Percentiles rank a stretch among this genome's conserved stretches.
These are phyloP conservation scores for Gigaspora rosea DNA, from an alignment of 192 early-diverging fungal species.

Conservation along the genomic window DNA sequence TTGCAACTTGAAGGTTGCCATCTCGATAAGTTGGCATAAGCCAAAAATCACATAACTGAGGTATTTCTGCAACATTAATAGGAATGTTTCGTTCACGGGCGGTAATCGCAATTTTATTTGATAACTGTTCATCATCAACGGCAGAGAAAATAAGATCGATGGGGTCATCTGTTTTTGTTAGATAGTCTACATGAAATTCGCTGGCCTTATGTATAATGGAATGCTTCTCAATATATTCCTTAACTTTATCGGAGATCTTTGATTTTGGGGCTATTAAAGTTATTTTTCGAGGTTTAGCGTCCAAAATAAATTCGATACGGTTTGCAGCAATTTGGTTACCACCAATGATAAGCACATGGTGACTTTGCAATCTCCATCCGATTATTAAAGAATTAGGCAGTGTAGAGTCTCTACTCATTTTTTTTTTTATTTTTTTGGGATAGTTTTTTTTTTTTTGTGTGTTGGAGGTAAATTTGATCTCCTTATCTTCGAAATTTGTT, in stretches of 20 bases:
- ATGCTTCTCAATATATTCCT: conserved; percentile 46
- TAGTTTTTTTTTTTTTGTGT: too few species aligned
- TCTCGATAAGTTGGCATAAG: conserved; percentile 76
- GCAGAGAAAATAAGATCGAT: conserved; percentile 52
- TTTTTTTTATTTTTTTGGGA: too few species aligned
- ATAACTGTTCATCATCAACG: conserved; percentile 34
- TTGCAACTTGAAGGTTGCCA: conserved; percentile 71
- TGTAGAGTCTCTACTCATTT: too few species aligned
- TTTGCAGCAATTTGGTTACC: conserved; percentile 63
- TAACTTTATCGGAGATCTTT: conserved; percentile 47
- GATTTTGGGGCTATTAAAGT: conserved; percentile 51
- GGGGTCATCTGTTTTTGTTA: conserved; percentile 39
- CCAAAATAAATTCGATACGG: conserved; percentile 67
- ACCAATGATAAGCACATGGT: conserved; percentile 70
- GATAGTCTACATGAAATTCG: conserved; percentile 45
- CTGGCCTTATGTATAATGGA: conserved; percentile 45
- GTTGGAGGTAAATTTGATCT: too few species aligned
- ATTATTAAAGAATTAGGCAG: conserved; percentile 57
- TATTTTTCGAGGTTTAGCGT: conserved; percentile 64
- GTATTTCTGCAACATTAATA: conserved; percentile 76
- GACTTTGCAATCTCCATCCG: conserved; percentile 53
- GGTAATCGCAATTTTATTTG: conserved; percentile 41
- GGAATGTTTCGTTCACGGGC: conserved; percentile 56
- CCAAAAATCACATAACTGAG: conserved; percentile 78
- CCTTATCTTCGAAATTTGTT: too few species aligned